Base-by-base conservation (phyloP, 1,139 yeast genomes). In the Suhomyces kunorum region DNA sequence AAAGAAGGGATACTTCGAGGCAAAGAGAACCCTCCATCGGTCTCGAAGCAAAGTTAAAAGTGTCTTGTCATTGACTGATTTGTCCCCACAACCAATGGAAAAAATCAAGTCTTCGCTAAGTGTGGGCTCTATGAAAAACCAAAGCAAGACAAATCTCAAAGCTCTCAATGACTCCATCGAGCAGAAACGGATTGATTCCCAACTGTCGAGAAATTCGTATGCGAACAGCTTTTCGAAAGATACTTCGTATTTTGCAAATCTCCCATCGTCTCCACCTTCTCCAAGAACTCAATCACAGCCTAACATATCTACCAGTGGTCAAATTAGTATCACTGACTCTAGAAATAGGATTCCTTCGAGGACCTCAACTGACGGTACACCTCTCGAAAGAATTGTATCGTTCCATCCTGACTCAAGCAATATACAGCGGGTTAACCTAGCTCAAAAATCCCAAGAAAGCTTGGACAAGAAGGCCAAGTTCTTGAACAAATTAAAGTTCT, bases 41-140 rank as follows among this genome's bases (percentile, higher is more conserved):
- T 78, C 83, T 20, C 64, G 77, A 43, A 59, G 63, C 36, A 76
- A 81, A 36, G 81, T 82, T 30, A 67, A 59, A 42, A 67, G 72
- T 46, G 77, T 57, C 0, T 55, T 73, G 13, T 66, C 73, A 8
- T 48, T 69, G 15, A 46, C 68, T 4, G 73, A 68, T 18, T 61
- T 58, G 31, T 56, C 59, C 1, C 40, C 62, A 3, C 75, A 66
- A 41, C 76, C 76, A 1, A 52, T 71, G 24, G 78, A 71, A 45
- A 56, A 64, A 42, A 71, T 71, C 18, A 63, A 69, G 44, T 65
- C 74, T 5, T 58, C 67, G 14, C 57, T 71, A 32, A 70, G 76
- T 50, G 49, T 71, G 19, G 49, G 56, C 28, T 66, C 74, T 1
- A 55, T 55, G 38, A 47, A 56, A 36, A 58, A 52, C 36, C 44